Conservation (phyloP, 2,329 filamentous ascomycete species). For the Aschersonia sp. region DNA sequence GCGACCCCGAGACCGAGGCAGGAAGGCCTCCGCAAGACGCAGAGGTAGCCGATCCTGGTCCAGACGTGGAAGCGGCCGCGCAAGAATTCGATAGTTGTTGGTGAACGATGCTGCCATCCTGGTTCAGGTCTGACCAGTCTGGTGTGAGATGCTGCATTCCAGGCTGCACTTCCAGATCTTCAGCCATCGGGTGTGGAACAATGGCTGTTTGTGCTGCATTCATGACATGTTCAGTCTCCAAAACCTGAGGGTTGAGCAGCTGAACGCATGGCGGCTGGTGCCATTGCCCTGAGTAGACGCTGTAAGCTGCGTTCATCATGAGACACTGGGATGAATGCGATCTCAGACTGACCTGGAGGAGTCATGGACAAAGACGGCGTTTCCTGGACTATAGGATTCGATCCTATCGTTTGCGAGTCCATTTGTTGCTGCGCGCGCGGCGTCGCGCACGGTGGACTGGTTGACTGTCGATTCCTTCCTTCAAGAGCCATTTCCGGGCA, state of each 20-base stretch:
- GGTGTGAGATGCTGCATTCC: constrained; percentile 31
- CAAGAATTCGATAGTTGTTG: constrained; percentile 59
- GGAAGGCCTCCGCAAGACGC: constrained; percentile 60
- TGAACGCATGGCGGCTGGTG: constrained; percentile 42
- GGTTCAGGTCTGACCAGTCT: constrained; percentile 34
- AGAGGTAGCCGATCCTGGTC: constrained; percentile 51
- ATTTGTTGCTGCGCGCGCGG: background rate
- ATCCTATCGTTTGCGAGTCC: constrained; percentile 1
- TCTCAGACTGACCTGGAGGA: constrained; percentile 2
- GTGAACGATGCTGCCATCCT: constrained; percentile 37
- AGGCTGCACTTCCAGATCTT: too few relatives aligned
- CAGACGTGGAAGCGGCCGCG: constrained; percentile 57
- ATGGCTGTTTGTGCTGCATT: constrained; percentile 49
- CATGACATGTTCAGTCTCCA: constrained; percentile 44
- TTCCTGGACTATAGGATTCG: constrained; percentile 5
- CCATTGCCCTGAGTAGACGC: constrained; percentile 20
- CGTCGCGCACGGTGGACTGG: constrained; percentile 5
- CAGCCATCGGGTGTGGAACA: constrained; percentile 47
- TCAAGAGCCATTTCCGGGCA: constrained; percentile 5
- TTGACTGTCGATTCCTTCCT: constrained; percentile 1
- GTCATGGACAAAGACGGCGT: constrained; percentile 2
- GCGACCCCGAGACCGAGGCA: constrained; percentile 48
- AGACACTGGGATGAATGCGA: background rate
- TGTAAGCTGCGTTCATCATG: too few relatives aligned
- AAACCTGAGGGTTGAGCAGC: constrained; percentile 35